Evolutionary conservation across 2,329 filamentous ascomycete genomes (phyloP).

Genomic region (Tolypocladium inflatum): DNA sequence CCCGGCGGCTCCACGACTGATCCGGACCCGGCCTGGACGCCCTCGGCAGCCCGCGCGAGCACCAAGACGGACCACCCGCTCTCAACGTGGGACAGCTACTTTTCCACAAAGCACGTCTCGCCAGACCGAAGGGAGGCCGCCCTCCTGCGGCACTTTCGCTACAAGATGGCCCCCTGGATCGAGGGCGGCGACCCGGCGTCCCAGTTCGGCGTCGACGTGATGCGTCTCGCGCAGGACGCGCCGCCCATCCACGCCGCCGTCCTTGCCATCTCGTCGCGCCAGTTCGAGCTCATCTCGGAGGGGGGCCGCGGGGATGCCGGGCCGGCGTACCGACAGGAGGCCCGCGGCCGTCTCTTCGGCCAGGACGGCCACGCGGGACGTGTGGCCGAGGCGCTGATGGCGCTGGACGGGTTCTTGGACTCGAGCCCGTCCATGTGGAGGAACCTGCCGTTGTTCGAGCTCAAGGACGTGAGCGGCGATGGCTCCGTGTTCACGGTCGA

Average conservation of each 20-base stretch:
- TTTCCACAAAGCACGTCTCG: conserved; percentile 4
- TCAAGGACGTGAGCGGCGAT: background rate
- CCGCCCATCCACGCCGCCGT: conserved; percentile 1
- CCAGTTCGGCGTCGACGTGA: conserved; percentile 7
- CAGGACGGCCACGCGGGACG: background rate
- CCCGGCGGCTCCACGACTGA: background rate
- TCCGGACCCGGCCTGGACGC: background rate
- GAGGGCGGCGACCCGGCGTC: conserved; percentile 8
- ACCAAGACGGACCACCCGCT: background rate
- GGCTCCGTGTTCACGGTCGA: background rate
- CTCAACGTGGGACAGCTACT: conserved; percentile 10
- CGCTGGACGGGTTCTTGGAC: conserved; percentile 1
- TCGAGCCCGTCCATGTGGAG: conserved; percentile 4
- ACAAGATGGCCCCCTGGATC: conserved; percentile 11
- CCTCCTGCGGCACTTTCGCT: conserved; percentile 10
- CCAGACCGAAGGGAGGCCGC: conserved; percentile 3
- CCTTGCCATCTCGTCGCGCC: conserved; percentile 3
- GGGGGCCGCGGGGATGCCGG: background rate
- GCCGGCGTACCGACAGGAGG: background rate
- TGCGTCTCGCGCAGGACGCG: conserved; percentile 7
- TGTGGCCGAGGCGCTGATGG: conserved; percentile 3
- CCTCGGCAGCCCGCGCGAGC: background rate
- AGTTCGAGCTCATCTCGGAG: conserved; percentile 1
- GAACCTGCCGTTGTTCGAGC: background rate
- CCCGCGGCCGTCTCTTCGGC: background rate